Evolutionary conservation across 495 filamentous ascomycete genomes (phyloP).

Genomic region (Thermothielavioides terrestris): DNA sequence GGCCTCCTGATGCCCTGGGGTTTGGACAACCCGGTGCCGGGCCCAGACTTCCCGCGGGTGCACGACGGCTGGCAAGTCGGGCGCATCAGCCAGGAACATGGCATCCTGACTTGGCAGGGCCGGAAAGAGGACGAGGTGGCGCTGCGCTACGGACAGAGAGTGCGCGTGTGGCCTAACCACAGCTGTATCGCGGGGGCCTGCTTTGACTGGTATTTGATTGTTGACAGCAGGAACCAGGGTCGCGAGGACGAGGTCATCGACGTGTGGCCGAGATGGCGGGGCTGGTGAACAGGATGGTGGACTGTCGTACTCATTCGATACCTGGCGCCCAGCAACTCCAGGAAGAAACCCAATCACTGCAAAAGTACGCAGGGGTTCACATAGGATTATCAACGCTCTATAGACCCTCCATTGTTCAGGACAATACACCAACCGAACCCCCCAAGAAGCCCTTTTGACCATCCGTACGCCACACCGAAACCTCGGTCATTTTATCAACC

Average conservation of each 20-base stretch:
- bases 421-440: too few species aligned
- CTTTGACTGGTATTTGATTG: slow-evolving; percentile 66
- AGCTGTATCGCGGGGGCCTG: slow-evolving; percentile 69
- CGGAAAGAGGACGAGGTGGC: slow-evolving; percentile 42
- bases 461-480: too few species aligned
- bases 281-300: slow-evolving; percentile 39
- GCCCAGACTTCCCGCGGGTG: slow-evolving; percentile 32
- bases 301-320: background rate
- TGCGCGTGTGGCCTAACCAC: slow-evolving; percentile 78
- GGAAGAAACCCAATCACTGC: too few species aligned
- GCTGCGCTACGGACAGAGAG: slow-evolving; percentile 49
- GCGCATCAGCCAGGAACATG: slow-evolving; percentile 59
- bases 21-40: slow-evolving; percentile 19
- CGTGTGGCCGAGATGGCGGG: slow-evolving; percentile 58
- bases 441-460: too few species aligned
- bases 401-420: too few species aligned
- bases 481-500: too few species aligned
- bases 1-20: slow-evolving; percentile 62
- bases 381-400: too few species aligned
- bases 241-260: slow-evolving; percentile 54
- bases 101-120: slow-evolving; percentile 46
- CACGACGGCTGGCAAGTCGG: slow-evolving; percentile 53
- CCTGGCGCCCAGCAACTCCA: too few species aligned
- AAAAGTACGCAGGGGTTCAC: too few species aligned
- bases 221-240: slow-evolving; percentile 51